These are phyloP conservation scores for Astrothelium macrocarpum DNA, from an alignment of 495 filamentous ascomycete species.

Conservation along the genomic window DNA sequence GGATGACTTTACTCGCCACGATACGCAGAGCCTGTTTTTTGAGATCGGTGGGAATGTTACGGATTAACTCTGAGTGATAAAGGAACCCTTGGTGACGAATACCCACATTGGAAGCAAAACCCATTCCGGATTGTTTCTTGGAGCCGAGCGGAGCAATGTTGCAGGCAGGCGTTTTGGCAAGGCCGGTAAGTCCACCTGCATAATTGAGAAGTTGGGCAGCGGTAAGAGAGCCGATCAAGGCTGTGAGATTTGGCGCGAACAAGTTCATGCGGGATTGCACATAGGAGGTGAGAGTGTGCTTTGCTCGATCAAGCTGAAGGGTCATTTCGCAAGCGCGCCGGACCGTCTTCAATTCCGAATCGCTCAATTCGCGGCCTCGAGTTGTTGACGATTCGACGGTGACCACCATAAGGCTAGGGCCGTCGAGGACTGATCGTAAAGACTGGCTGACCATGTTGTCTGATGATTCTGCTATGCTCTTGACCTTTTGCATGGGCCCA, in stretches of 20 bases:
- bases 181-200: conserved; percentile 74
- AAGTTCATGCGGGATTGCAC: conserved; percentile 96
- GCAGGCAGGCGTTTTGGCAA: conserved; percentile 86
- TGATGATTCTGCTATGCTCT: conserved; percentile 53
- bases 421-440: conserved; percentile 71
- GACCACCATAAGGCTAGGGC: conserved; percentile 87
- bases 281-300: conserved; percentile 79
- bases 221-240: conserved; percentile 84
- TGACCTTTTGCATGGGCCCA: conserved; percentile 78
- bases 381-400: conserved; percentile 91
- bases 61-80: conserved; percentile 81
- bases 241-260: conserved; percentile 92
- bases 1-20: conserved; percentile 83
- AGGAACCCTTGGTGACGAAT: conserved; percentile 89
- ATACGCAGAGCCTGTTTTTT: conserved; percentile 95
- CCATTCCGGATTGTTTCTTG: conserved; percentile 75
- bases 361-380: conserved; percentile 64
- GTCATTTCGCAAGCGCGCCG: conserved; percentile 78
- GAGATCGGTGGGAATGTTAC: conserved; percentile 70
- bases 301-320: conserved; percentile 75
- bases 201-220: conserved; percentile 94
- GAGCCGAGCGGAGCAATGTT: conserved; percentile 85
- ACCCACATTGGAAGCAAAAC: conserved; percentile 89
- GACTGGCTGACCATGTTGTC: conserved; percentile 68
- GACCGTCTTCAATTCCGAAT: conserved; percentile 64